Percentiles rank a stretch among this genome's conserved stretches.
Evolutionary conservation across 164 flowering plant genomes (phyloP).

Genomic region (Paratinospora sagittata): DNA sequence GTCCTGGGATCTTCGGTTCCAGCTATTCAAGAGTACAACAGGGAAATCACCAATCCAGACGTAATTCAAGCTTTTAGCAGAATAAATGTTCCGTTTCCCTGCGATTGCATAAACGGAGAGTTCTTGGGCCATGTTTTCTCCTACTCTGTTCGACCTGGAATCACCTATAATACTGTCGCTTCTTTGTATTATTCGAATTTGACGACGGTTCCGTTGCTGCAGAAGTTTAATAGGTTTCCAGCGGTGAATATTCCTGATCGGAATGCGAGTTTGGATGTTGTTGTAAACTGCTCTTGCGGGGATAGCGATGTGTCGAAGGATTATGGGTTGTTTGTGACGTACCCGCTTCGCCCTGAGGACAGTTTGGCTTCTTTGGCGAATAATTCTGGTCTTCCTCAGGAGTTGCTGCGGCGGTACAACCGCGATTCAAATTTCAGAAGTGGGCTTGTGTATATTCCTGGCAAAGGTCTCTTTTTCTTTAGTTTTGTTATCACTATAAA

Average conservation of each 20-base stretch:
- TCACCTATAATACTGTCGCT: slow-evolving; percentile 23
- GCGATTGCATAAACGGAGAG: slow-evolving; percentile 28
- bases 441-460: slow-evolving; percentile 32
- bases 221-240: slow-evolving; percentile 9
- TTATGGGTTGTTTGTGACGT: slow-evolving; percentile 47
- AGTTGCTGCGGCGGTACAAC: slow-evolving; percentile 30
- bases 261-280: slow-evolving; percentile 23
- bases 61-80: slow-evolving; percentile 13
- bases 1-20: not conserved
- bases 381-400: slow-evolving; percentile 6
- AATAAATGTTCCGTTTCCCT: slow-evolving; percentile 34
- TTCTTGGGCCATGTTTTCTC: slow-evolving; percentile 19
- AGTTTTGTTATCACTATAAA: too few relatives aligned
- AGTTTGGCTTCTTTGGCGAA: slow-evolving; percentile 22
- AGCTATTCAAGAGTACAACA: slow-evolving; percentile 23
- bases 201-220: slow-evolving; percentile 17
- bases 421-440: slow-evolving; percentile 19
- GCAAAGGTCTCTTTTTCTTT: slow-evolving; percentile 19
- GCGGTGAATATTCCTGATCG: slow-evolving; percentile 15
- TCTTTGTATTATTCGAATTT: slow-evolving; percentile 18
- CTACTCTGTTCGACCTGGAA: slow-evolving; percentile 5
- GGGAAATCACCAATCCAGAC: slow-evolving; percentile 19
- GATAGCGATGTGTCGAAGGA: slow-evolving; percentile 21
- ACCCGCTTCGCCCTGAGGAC: slow-evolving; percentile 35
- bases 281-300: slow-evolving; percentile 49